Evolutionary conservation across 106 monocot species (phyloP).

Genomic region (Apostasia ramifera): DNA sequence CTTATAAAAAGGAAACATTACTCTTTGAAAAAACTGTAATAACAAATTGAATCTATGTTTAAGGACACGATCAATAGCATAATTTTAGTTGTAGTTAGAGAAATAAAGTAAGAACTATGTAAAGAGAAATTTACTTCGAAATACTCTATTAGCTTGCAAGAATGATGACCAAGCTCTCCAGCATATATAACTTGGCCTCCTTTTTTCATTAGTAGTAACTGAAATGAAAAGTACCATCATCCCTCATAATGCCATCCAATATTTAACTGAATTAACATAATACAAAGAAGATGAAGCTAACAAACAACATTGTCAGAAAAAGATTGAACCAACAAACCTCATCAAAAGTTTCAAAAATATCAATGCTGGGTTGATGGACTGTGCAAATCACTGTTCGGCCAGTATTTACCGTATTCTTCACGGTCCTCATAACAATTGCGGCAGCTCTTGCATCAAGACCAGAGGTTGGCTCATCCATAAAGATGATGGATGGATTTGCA

Average conservation of each 20-base stretch:
- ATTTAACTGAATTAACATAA: too few relatives aligned
- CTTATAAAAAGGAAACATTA: too few relatives aligned
- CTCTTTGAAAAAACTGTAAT: too few relatives aligned
- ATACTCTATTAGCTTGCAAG: constrained; percentile 60
- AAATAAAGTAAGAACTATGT: not conserved
- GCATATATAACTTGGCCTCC: constrained; percentile 80
- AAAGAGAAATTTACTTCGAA: constrained; percentile 53
- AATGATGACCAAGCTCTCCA: constrained; percentile 56
- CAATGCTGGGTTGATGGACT: too few relatives aligned
- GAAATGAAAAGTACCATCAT: not conserved
- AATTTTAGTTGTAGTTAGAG: too few relatives aligned
- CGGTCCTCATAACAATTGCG: constrained; percentile 84
- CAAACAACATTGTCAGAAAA: not conserved
- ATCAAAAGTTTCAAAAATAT: constrained; percentile 84
- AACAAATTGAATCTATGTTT: too few relatives aligned
- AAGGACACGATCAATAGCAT: too few relatives aligned
- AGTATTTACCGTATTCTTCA: constrained; percentile 73
- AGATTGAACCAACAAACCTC: constrained; percentile 36
- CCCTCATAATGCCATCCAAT: too few relatives aligned
- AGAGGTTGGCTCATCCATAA: too few relatives aligned
- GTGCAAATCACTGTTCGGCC: constrained; percentile 48
- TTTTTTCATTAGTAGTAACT: constrained; percentile 76
- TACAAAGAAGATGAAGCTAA: too few relatives aligned
- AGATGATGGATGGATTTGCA: too few relatives aligned
- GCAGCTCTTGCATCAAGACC: too few relatives aligned